These are phyloP conservation scores for Scedosporium minutisporum DNA, from an alignment of 2,329 filamentous ascomycete genomes.

Conservation along the genomic window DNA sequence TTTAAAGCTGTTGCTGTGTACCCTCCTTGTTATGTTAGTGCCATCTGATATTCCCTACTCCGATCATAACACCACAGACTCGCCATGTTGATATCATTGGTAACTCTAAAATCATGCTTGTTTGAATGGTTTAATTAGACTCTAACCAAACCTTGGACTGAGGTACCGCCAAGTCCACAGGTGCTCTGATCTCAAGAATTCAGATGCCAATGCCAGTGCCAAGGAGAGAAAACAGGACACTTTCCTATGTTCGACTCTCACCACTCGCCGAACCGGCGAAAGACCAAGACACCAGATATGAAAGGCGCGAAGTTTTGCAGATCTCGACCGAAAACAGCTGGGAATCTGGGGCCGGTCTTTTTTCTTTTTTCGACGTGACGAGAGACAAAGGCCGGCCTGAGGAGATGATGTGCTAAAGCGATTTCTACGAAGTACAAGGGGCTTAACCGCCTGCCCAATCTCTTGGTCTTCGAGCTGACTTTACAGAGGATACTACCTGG, in stretches of 20 bases:
- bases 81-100: no score
- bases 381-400: not conserved
- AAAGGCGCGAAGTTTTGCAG: not conserved
- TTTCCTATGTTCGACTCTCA: not conserved
- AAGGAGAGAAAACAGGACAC: not conserved
- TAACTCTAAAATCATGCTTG: no score
- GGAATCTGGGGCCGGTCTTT: not conserved
- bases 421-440: no score
- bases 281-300: not conserved
- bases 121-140: no score
- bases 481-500: no score
- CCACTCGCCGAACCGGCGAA: not conserved
- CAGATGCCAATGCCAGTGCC: not conserved
- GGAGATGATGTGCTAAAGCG: no score
- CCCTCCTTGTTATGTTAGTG: not conserved
- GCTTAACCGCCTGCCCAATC: no score
- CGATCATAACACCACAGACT: no score
- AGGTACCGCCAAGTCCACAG: no score
- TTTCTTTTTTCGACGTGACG: not conserved
- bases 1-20: not conserved
- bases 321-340: not conserved
- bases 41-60: not conserved
- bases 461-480: no score
- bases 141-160: no score
- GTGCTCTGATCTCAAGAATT: no score